These are phyloP conservation scores for Papiliotrema fonsecae DNA, from an alignment of 1,284 basidiomycete species.

Conservation along the genomic window DNA sequence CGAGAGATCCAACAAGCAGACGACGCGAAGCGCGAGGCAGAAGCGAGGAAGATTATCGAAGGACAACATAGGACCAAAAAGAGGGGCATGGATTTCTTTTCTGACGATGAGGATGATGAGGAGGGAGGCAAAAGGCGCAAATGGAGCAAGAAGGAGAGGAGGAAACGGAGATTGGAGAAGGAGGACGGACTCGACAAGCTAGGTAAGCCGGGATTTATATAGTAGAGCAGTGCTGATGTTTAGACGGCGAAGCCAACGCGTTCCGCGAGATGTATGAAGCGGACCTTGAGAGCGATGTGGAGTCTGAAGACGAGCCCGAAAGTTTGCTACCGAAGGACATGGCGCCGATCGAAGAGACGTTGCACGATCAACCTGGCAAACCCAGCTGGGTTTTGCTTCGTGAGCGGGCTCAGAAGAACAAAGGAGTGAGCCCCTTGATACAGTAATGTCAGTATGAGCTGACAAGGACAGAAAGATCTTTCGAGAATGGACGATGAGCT, in stretches of 20 bases:
- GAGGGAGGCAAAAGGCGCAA: slow-evolving; percentile 7
- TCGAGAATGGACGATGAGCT: slow-evolving; percentile 7
- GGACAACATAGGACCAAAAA: slow-evolving; percentile 30
- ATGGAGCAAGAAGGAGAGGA: slow-evolving; percentile 24
- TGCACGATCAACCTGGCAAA: neutral
- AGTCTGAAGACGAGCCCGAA: slow-evolving; percentile 28
- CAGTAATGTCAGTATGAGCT: too few relatives aligned
- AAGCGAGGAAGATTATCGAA: slow-evolving; percentile 35
- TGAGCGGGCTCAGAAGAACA: slow-evolving; percentile 19
- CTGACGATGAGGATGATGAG: slow-evolving; percentile 33
- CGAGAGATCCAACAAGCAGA: slow-evolving; percentile 32
- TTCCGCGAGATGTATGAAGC: slow-evolving; percentile 25
- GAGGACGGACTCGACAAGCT: slow-evolving; percentile 32
- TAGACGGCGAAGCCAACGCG: slow-evolving; percentile 29
- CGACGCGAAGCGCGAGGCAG: slow-evolving; percentile 32
- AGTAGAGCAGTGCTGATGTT: neutral
- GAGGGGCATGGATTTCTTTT: slow-evolving; percentile 31
- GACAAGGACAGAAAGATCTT: neutral
- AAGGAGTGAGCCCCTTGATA: slow-evolving; percentile 13
- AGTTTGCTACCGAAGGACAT: slow-evolving; percentile 8
- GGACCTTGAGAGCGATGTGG: slow-evolving; percentile 31
- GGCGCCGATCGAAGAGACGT: slow-evolving; percentile 1
- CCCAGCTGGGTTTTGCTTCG: slow-evolving; percentile 17
- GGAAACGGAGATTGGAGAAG: slow-evolving; percentile 19
- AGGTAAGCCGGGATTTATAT: slow-evolving; percentile 9